Percentiles rank a stretch among this genome's conserved stretches.
phyloP scores from a whole-genome alignment of 345 rosid genomes.

The Microcos paniculata region DNA sequence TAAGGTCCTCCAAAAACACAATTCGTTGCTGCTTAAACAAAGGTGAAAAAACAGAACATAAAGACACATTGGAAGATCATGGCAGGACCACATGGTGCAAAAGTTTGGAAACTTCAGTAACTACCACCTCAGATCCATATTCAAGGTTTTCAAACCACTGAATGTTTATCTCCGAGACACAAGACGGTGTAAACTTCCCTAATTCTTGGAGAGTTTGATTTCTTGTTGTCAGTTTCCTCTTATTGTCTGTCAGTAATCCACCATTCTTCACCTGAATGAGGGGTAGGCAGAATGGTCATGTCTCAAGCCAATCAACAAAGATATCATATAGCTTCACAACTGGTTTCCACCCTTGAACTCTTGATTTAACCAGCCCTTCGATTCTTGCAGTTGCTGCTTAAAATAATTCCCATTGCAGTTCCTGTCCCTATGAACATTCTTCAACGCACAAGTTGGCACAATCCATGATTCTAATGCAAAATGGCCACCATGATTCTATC shows the following conservation, averaged over 20 bases:
- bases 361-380: background rate
- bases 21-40: background rate
- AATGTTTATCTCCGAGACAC: background rate
- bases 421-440: background rate
- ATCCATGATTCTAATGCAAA: background rate
- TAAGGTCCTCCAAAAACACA: background rate
- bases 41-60: background rate
- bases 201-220: background rate
- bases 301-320: conserved; percentile 28
- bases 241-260: background rate
- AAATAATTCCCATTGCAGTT: background rate
- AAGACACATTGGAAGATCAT: background rate
- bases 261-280: background rate
- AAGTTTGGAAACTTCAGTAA: background rate
- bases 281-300: background rate
- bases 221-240: background rate
- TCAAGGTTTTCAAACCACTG: background rate
- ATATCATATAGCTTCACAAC: conserved; percentile 13
- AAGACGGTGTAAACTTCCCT: background rate
- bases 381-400: conserved; percentile 5
- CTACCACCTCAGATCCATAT: background rate
- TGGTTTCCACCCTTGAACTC: conserved; percentile 10
- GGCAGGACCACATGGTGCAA: background rate
- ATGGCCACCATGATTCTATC: background rate
- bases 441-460: background rate